Evolutionary conservation across 1,139 yeast genomes (phyloP), one percentile per base, ranked within the genome.

Genomic region (Meyerozyma carpophila): DNA sequence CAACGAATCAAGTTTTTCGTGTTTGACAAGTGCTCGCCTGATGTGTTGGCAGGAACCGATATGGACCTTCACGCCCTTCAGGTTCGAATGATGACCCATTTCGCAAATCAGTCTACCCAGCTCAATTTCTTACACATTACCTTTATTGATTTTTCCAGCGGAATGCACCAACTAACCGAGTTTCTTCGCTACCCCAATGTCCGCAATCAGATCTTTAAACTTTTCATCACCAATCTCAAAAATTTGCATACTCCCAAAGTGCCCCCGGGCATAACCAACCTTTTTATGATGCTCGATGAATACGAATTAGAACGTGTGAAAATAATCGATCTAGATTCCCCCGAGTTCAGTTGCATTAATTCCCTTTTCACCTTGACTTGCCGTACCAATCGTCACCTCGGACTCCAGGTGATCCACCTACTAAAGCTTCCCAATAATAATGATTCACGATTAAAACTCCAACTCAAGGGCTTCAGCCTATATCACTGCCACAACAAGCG

Each of bases 111-210:
- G 40, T 58, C 69, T 29, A 39, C 44, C 2, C 60, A 59, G 36
- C 51, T 67, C 43, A 62, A 58, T 42, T 66, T 67, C 44, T 50
- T 68, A 28, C 73, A 68, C 44, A 66, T 67, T 36, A 63, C 72
- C 4, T 68, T 67, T 45, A 46, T 58, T 25, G 69, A 68, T 44
- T 63, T 61, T 44, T 40, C 54, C 11, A 48, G 47, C 14, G 70
- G 71, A 1, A 55, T 65, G 13, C 48, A 45, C 7, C 55, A 60
- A 41, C 51, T 66, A 29, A 59, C 65, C 11, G 46, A 47, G 13
- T 68, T 67, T 43, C 49, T 66, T 26, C 44, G 47, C 34, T 51
- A 61, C 42, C 45, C 43, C 16, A 63, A 65, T 45, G 51, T 67
- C n/a, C 50, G 74, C 34, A 55, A 55, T 40, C 55, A 55, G 44